These are phyloP conservation scores for Dactylonectria estremocensis DNA, from an alignment of 2,329 filamentous ascomycete species.

Conservation along the genomic window DNA sequence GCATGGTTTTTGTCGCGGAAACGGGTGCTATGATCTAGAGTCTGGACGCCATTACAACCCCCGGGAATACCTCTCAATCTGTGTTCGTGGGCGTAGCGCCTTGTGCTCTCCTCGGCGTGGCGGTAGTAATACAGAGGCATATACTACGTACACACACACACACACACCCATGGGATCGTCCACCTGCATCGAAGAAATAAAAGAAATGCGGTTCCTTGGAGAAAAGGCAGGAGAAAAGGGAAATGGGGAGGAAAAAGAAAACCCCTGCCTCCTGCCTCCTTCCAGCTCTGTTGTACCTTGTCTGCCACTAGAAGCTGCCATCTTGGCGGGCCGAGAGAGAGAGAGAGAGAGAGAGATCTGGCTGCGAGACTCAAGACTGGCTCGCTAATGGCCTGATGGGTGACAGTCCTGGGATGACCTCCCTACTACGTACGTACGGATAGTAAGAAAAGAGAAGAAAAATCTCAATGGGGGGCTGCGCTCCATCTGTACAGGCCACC, in stretches of 20 bases:
- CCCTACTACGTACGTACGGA: too few species aligned
- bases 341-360: conserved; percentile 27
- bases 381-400: conserved; percentile 34
- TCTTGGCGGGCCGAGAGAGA: conserved; percentile 25
- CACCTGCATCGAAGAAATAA: conserved; percentile 20
- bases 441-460: neutral
- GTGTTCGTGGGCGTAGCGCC: too few species aligned
- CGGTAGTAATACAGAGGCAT: too few species aligned
- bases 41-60: too few species aligned
- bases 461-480: neutral
- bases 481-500: conserved; percentile 16
- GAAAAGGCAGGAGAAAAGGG: neutral
- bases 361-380: conserved; percentile 31
- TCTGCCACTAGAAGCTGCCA: conserved; percentile 21
- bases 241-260: neutral
- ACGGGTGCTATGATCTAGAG: too few species aligned
- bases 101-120: too few species aligned
- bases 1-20: neutral
- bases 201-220: neutral
- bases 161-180: conserved; percentile 33
- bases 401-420: conserved; percentile 31
- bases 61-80: too few species aligned
- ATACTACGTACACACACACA: neutral
- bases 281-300: neutral
- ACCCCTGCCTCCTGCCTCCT: neutral